Evolutionary conservation across 2,329 filamentous ascomycete species (phyloP).

Genomic region (Fusarium chuoi): DNA sequence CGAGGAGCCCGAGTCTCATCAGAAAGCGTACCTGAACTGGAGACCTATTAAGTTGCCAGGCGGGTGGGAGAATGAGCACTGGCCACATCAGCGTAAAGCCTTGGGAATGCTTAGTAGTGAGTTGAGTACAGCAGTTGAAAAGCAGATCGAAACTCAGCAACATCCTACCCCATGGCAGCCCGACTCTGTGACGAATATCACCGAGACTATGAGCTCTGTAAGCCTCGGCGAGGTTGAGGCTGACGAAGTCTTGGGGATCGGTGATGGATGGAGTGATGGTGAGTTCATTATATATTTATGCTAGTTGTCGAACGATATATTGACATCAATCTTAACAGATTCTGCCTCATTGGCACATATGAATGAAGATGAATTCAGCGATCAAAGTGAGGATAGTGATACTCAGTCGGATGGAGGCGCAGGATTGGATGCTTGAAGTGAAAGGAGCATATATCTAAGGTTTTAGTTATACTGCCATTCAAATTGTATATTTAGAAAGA

Average conservation of each 20-base stretch:
- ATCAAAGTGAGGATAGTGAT: background rate
- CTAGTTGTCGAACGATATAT: background rate
- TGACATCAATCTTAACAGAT: background rate
- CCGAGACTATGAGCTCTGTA: background rate
- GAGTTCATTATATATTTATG: background rate
- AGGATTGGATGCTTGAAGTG: background rate
- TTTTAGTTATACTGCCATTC: background rate
- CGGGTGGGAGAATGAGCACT: slow-evolving; percentile 13
- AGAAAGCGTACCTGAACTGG: slow-evolving; percentile 56
- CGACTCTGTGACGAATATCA: slow-evolving; percentile 33
- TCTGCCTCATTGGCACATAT: slow-evolving; percentile 14
- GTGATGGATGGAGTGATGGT: background rate
- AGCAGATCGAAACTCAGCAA: slow-evolving; percentile 4
- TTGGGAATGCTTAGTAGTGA: slow-evolving; percentile 18
- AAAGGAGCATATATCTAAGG: background rate
- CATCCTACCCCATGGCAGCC: slow-evolving; percentile 3
- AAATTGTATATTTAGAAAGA: background rate
- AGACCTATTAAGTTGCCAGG: slow-evolving; percentile 36
- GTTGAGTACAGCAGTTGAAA: slow-evolving; percentile 4
- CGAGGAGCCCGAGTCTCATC: slow-evolving; percentile 50
- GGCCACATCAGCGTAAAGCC: slow-evolving; percentile 11
- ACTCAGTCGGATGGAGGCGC: slow-evolving; percentile 26
- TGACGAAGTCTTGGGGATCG: background rate
- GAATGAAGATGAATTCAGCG: background rate
- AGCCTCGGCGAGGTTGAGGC: slow-evolving; percentile 2